Evolutionary conservation across 2,329 filamentous ascomycete genomes (phyloP).

Genomic region (Epichloe gansuensis): DNA sequence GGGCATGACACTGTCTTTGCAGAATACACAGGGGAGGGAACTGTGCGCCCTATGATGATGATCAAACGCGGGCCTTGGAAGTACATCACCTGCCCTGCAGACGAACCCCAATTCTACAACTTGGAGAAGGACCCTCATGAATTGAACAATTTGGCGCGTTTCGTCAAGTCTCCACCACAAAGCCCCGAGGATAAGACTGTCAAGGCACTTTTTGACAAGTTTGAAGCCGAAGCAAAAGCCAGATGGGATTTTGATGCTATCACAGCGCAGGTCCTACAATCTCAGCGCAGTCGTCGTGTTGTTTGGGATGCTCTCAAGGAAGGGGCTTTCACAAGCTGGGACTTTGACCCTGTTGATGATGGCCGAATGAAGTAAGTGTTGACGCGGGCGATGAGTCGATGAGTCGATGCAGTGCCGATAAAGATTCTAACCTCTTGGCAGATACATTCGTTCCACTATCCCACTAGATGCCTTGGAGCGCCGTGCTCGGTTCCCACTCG

Average conservation of each 20-base stretch:
- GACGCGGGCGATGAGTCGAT: not conserved
- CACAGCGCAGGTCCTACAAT: conserved; percentile 58
- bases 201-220: conserved; percentile 44
- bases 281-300: conserved; percentile 66
- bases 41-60: conserved; percentile 83
- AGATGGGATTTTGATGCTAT: conserved; percentile 77
- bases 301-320: conserved; percentile 69
- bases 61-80: conserved; percentile 84
- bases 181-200: conserved; percentile 33
- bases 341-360: conserved; percentile 64
- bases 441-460: conserved; percentile 76
- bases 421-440: conserved; percentile 18
- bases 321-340: conserved; percentile 71
- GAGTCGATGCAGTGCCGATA: not conserved
- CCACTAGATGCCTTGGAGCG: conserved; percentile 71
- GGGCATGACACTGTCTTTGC: conserved; percentile 80
- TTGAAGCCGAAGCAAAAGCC: conserved; percentile 56
- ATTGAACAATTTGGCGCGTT: conserved; percentile 55
- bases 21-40: conserved; percentile 91
- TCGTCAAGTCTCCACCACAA: conserved; percentile 25
- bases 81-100: conserved; percentile 74
- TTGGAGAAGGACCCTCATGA: conserved; percentile 63
- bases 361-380: conserved; percentile 48
- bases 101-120: conserved; percentile 77
- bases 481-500: conserved; percentile 57